Conservation (phyloP, 2,329 filamentous ascomycete species). For the Stagonosporopsis chrysanthemi region DNA sequence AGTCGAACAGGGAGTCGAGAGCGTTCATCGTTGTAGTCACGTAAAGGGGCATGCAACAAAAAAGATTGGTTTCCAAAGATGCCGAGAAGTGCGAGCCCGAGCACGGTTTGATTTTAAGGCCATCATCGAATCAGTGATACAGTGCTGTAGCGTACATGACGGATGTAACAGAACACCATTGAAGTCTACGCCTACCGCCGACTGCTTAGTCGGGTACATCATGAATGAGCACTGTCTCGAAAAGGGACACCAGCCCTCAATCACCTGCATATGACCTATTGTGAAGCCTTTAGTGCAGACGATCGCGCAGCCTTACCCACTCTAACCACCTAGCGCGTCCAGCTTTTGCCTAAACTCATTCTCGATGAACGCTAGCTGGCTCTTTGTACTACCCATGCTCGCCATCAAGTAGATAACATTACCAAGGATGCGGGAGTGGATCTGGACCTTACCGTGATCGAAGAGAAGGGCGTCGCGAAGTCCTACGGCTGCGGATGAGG, state of each 20-base stretch:
- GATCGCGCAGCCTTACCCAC: not conserved
- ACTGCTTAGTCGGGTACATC: conserved; percentile 6
- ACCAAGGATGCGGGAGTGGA: conserved; percentile 67
- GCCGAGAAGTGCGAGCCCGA: not conserved
- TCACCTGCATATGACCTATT: not conserved
- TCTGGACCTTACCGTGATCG: conserved; percentile 50
- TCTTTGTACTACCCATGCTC: conserved; percentile 48
- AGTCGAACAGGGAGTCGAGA: conserved; percentile 29
- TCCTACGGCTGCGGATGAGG: conserved; percentile 61
- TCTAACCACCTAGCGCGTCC: not conserved
- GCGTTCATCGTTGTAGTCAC: conserved; percentile 22
- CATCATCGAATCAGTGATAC: not conserved
- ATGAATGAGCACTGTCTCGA: conserved; percentile 3
- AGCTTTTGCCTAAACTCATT: conserved; percentile 31
- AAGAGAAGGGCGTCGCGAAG: conserved; percentile 60
- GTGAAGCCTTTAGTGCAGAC: not conserved
- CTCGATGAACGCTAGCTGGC: conserved; percentile 30
- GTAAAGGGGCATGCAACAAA: not conserved
- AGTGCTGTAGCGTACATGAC: conserved; percentile 6
- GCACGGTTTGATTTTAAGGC: not conserved
- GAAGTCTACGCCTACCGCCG: conserved; percentile 2
- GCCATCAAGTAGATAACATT: conserved; percentile 70
- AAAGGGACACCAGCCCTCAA: not conserved
- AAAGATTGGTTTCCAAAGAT: no score
- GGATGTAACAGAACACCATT: conserved; percentile 14